phyloP scores from a whole-genome alignment of 495 filamentous ascomycete species.

The Neurospora intermedia region DNA sequence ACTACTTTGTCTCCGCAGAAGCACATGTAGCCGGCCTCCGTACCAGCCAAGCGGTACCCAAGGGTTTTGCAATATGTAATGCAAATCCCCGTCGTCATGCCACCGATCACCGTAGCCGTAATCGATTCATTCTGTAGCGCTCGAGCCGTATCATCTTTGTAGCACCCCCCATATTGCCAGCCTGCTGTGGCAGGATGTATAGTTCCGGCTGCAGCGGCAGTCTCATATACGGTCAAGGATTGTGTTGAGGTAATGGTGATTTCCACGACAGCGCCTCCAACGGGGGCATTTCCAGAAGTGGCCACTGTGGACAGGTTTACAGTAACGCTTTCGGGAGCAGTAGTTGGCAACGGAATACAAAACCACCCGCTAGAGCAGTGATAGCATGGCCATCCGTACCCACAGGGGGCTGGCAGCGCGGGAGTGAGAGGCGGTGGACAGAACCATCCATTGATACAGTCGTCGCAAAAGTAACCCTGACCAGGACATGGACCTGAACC shows the following conservation, averaged over 20 bases:
- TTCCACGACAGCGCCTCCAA: background rate
- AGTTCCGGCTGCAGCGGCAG: constrained; percentile 8
- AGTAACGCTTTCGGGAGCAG: constrained; percentile 4
- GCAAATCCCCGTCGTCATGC: constrained; percentile 43
- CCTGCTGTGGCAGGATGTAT: constrained; percentile 18
- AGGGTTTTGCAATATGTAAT: constrained; percentile 38
- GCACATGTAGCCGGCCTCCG: constrained; percentile 51
- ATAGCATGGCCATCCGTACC: constrained; percentile 31
- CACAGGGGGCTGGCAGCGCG: constrained; percentile 30
- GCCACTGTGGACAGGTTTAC: background rate
- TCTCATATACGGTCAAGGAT: background rate
- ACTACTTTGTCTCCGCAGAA: constrained; percentile 45
- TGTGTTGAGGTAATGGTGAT: constrained; percentile 1
- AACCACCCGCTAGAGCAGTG: constrained; percentile 30
- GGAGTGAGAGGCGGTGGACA: constrained; percentile 31
- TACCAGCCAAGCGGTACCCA: constrained; percentile 44
- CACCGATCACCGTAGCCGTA: constrained; percentile 19
- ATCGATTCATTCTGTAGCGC: constrained; percentile 28
- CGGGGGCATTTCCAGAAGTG: background rate
- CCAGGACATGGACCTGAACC: constrained; percentile 24
- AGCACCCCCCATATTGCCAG: constrained; percentile 51
- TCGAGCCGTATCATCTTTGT: constrained; percentile 40
- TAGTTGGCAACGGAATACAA: constrained; percentile 22
- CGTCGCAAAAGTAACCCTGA: constrained; percentile 29
- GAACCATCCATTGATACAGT: constrained; percentile 33